Evolutionary conservation across 164 flowering plant genomes (phyloP), one percentile per base, ranked within the genome.

Genomic region (Sedum album): DNA sequence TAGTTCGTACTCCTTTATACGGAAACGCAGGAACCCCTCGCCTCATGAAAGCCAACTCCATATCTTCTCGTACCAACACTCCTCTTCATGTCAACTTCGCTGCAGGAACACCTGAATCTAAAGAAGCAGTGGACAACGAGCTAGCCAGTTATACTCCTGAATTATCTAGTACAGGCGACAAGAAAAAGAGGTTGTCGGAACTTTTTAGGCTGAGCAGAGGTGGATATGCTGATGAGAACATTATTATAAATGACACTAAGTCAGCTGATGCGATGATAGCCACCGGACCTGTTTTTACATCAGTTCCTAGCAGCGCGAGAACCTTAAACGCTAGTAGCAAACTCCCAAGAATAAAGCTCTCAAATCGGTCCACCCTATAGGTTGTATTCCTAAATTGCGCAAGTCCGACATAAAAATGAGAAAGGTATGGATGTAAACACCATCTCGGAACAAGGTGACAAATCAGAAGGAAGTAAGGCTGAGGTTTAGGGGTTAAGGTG

Each of bases 1-100:
- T 23, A 66, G 69, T 66, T 33, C 74, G 66, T 73, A 78, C 74
- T 64, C 21, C 69, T 17, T 48, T 15, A 0, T 30, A 7, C 8
- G 28, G 13, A 53, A 53, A 53, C 13, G 8, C 28, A 53, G 30
- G 14, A 21, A 23, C 1, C 30, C 26, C 28, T 23, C 15, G 30
- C 13, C 60, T 53, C 7, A 3, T 21, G 15, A 53, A 53, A 53
- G 3, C 9, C 28, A 53, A 14, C 13, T 53, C 60, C 28, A 53
- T 13, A 23, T 2, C 26, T 7, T 53, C 60, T 23, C 30, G 14
- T 13, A 53, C 60, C 30, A 53, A 25, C 60, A 53, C 30, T 21
- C 57, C 28, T 51, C 57, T 51, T 51, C 57, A 51, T 6, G 23
- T n/a, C 10, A 21, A n/a, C 51, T 46, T 46, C 1, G 51, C 51